Percentiles rank a stretch among this genome's conserved stretches.
Evolutionary conservation across 202 grass and related monocot species (phyloP).

Genomic region (Setaria italica): DNA sequence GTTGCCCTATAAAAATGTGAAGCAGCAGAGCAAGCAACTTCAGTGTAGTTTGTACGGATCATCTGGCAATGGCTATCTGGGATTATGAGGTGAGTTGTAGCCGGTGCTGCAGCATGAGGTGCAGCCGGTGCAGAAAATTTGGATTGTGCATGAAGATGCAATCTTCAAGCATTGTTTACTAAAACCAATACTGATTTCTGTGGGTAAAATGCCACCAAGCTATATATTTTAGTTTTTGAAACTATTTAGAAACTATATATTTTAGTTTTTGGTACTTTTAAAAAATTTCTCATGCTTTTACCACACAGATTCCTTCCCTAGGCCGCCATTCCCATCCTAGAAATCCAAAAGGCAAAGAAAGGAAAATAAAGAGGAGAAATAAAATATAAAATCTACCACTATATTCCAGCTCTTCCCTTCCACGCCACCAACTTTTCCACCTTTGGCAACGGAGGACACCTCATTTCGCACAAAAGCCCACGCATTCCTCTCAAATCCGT

Average conservation of each 20-base stretch:
- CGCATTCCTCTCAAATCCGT: slow-evolving; percentile 6
- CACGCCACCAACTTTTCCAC: slow-evolving; percentile 48
- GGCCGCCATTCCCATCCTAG: background rate
- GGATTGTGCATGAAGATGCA: background rate
- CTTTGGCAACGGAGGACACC: slow-evolving; percentile 40
- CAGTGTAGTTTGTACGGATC: background rate
- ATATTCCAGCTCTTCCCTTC: slow-evolving; percentile 22
- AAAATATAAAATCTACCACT: too few relatives aligned
- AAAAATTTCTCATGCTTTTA: background rate
- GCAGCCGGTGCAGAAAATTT: background rate
- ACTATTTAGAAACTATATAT: background rate
- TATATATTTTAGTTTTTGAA: background rate
- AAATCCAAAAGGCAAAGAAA: background rate
- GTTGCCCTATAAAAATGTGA: slow-evolving; percentile 19
- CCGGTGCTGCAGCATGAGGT: background rate
- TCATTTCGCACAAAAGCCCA: slow-evolving; percentile 42
- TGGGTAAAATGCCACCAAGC: background rate
- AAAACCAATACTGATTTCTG: background rate
- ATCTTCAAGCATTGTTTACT: background rate
- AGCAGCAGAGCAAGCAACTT: slow-evolving; percentile 2
- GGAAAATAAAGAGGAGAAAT: background rate
- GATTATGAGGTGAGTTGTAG: background rate
- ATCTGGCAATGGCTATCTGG: background rate
- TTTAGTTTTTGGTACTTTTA: background rate
- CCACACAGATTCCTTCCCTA: background rate